These are phyloP conservation scores for Eimeria zaria DNA, from an alignment of 169 alveolate genomes.

Conservation along the genomic window DNA sequence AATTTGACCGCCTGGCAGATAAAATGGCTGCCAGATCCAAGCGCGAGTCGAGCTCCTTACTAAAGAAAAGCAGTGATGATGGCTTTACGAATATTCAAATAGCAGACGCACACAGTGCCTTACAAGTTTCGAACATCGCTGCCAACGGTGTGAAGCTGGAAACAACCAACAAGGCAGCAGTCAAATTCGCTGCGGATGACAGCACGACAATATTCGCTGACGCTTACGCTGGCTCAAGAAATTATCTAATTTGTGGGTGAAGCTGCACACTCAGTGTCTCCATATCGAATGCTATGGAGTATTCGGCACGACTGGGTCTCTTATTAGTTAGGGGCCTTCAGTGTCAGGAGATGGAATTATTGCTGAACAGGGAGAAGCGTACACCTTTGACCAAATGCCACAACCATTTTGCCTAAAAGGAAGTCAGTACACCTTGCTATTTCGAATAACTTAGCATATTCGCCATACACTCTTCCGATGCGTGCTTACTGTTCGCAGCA, in stretches of 20 bases:
- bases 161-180: constrained; percentile 57
- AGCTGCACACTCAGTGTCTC: background rate
- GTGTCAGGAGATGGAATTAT: background rate
- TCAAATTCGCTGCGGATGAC: constrained; percentile 45
- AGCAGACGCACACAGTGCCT: background rate
- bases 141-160: constrained; percentile 18
- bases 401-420: background rate
- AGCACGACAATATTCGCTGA: background rate
- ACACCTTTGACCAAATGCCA: background rate
- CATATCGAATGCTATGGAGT: background rate
- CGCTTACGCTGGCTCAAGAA: constrained; percentile 12
- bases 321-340: background rate
- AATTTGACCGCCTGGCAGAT: background rate
- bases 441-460: background rate
- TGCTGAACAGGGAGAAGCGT: background rate
- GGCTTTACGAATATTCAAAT: background rate
- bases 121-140: background rate
- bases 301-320: background rate
- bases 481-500: background rate
- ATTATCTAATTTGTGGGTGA: background rate
- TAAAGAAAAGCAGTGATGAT: background rate
- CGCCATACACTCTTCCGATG: background rate
- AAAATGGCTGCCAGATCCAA: background rate
- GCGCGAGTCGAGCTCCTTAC: background rate
- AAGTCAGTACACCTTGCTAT: background rate